Conservation (phyloP, 192 early-diverging fungal genomes). For the Backusella luteola region DNA sequence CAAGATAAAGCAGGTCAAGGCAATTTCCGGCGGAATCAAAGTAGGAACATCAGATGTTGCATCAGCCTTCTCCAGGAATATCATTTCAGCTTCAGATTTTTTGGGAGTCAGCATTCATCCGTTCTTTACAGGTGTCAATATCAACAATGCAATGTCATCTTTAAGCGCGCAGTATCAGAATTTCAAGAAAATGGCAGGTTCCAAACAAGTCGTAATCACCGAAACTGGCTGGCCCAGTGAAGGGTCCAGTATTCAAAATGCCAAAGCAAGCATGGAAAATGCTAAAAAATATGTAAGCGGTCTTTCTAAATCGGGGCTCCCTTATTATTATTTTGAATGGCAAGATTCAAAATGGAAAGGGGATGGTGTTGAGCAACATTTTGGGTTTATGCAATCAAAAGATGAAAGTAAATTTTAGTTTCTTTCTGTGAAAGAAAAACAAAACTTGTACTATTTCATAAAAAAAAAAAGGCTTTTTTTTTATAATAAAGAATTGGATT, state of each 20-base stretch:
- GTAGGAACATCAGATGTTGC: conserved; percentile 59
- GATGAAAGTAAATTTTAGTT: conserved; percentile 18
- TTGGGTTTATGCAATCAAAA: conserved; percentile 15
- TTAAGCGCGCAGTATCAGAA: conserved; percentile 46
- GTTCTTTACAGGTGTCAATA: conserved; percentile 53
- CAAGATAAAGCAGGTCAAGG: conserved; percentile 32
- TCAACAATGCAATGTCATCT: conserved; percentile 42
- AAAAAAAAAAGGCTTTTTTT: too few species aligned
- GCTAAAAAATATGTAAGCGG: conserved; percentile 42
- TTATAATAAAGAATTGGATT: too few species aligned
- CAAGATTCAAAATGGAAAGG: conserved; percentile 61
- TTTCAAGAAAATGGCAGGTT: conserved; percentile 41
- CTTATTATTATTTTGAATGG: conserved; percentile 59
- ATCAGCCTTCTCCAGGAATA: conserved; percentile 27
- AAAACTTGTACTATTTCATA: not conserved
- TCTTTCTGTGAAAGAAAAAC: not conserved
- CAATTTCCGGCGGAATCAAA: conserved; percentile 8
- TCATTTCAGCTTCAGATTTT: conserved; percentile 54
- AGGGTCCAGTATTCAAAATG: conserved; percentile 42
- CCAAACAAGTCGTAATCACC: conserved; percentile 49
- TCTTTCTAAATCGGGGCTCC: conserved; percentile 44
- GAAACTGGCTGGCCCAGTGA: conserved; percentile 65
- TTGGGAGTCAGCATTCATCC: conserved; percentile 58
- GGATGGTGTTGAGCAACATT: conserved; percentile 32
- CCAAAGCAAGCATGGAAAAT: conserved; percentile 46